phyloP scores from a whole-genome alignment of 108 stramenopile genomes.

The Skeletonema tropicum region DNA sequence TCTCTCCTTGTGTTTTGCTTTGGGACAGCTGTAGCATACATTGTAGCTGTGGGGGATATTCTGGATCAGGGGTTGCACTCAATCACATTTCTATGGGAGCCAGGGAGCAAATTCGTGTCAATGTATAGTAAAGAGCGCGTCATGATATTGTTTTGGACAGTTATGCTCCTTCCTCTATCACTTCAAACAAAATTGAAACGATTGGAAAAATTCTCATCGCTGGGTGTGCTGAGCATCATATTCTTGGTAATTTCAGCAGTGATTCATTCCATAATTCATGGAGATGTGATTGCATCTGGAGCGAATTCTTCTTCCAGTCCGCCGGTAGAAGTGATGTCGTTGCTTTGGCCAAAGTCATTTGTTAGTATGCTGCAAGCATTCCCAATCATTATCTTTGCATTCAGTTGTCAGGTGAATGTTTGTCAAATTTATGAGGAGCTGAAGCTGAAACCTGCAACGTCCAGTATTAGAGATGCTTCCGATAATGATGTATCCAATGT shows the following conservation, averaged over 20 bases:
- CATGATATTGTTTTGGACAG: constrained; percentile 64
- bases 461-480: neutral
- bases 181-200: constrained; percentile 62
- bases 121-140: constrained; percentile 26
- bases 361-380: constrained; percentile 66
- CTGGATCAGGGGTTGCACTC: constrained; percentile 53
- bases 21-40: constrained; percentile 66
- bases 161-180: constrained; percentile 75
- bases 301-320: neutral
- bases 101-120: constrained; percentile 23
- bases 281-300: constrained; percentile 6
- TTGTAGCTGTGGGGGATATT: constrained; percentile 84
- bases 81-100: constrained; percentile 10
- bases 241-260: constrained; percentile 71
- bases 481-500: neutral
- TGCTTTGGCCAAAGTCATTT: constrained; percentile 56
- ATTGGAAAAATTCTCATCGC: constrained; percentile 62
- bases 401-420: constrained; percentile 86
- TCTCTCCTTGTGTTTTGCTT: constrained; percentile 74
- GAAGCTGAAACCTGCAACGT: constrained; percentile 4
- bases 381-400: constrained; percentile 85
- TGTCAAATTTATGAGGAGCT: constrained; percentile 77
- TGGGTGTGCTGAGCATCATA: constrained; percentile 72
- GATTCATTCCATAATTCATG: constrained; percentile 58
- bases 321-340: constrained; percentile 3